A percentile compares a stretch with the other conserved stretches of the same genome.
phyloP scores from a whole-genome alignment of 164 flowering plant species.

The Echeveria elegans region DNA sequence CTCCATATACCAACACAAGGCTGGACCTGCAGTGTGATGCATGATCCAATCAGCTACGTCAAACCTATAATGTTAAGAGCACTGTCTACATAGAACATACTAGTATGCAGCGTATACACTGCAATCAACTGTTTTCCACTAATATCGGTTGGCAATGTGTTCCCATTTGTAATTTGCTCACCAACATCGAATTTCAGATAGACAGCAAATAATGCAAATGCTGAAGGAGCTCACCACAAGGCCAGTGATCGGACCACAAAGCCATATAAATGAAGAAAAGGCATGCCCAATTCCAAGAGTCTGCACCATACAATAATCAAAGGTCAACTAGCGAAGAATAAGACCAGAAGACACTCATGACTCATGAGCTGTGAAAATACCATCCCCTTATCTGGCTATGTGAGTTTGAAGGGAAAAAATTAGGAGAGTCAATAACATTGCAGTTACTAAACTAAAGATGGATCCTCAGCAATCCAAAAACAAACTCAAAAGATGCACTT shows the following conservation, averaged over 20 bases:
- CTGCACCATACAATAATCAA: conserved; percentile 40
- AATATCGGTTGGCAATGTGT: background rate
- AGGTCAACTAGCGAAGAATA: background rate
- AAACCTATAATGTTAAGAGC: background rate
- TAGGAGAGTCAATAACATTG: background rate
- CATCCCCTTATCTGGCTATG: background rate
- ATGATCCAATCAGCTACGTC: background rate
- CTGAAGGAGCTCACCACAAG: conserved; percentile 73
- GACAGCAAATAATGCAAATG: background rate
- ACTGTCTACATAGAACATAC: background rate
- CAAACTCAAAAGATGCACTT: background rate
- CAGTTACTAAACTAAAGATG: background rate
- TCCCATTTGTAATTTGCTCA: background rate
- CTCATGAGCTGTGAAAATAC: background rate
- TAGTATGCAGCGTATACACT: background rate
- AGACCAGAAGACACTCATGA: background rate
- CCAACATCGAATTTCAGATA: background rate
- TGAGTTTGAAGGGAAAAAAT: background rate
- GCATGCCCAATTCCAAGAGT: conserved; percentile 95
- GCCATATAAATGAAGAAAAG: conserved; percentile 96
- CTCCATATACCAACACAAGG: conserved; percentile 99
- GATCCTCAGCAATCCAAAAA: background rate
- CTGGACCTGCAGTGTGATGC: conserved; percentile 61
- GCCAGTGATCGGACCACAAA: conserved; percentile 98
- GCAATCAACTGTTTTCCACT: background rate